Base-by-base conservation (phyloP, 208 protist genomes). In the Trypanosoma rangeli region DNA sequence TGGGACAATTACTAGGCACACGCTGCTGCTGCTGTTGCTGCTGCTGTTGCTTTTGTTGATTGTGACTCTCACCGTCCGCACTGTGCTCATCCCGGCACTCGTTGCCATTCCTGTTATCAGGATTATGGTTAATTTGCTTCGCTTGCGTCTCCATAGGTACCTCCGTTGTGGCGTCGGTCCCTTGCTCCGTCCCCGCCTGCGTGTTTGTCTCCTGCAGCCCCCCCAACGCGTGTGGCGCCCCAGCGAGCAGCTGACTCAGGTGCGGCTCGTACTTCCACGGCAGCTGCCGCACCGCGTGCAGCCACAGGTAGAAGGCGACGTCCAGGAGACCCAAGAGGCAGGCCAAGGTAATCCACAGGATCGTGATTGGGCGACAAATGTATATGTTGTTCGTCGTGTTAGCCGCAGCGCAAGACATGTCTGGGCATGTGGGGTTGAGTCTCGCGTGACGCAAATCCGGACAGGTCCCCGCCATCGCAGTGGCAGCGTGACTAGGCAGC, bases 341-440 rank as follows among this genome's bases (percentile, higher is more conserved):
- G 18, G 73, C 69, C 5, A 89, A 60, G 12, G 85, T 52, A 16
- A 89, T 59, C 7, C 73, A 67, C 8, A 76, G 28, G 59, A 86
- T 73, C 18, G 75, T 49, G 7, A 60, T 50, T 5, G 68, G 65
- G 10, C 84, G 80, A 65, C 84, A 89, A n/a, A 89, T 80, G 68
- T 89, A 89, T 73, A 86, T 86, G 52, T 89, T 89, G 74, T 86
- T 85, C 7, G 84, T 86, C 16, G 72, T 80, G 35, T 64, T 55
- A 24, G 84, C 76, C 5, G 81, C 84, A 26, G 48, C 18, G 48
- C 84, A 89, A 9, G 37, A 70, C 80, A 85, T 89, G 53, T 89
- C 84, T 0, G 80, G 73, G 70, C 84, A 89, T 3, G 48, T 63
- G 22, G 74, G 56, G 39, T 83, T 83, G 50, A 78, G 42, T 44